Conservation (phyloP, 169 alveolate genomes). For the Sarcocystis neurona region DNA sequence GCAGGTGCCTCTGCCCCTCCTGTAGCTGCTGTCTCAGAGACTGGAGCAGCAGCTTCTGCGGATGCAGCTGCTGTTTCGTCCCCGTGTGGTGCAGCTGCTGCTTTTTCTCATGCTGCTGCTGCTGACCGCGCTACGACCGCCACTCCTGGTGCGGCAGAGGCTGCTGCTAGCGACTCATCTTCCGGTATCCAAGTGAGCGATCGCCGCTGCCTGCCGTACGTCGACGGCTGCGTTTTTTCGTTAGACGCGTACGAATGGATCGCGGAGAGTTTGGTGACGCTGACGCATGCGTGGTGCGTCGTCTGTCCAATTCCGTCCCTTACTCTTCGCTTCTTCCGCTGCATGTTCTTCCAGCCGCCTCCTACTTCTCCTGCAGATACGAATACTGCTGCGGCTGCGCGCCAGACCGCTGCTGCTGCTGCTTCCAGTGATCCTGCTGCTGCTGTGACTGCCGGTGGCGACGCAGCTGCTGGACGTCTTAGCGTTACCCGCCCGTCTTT, state of each 20-base stretch:
- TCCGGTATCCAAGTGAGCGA: not conserved
- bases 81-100: not conserved
- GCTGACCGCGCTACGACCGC: not conserved
- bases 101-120: not conserved
- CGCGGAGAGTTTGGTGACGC: constrained; percentile 25
- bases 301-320: constrained; percentile 56
- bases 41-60: not conserved
- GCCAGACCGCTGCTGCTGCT: constrained; percentile 16
- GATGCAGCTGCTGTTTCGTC: not conserved
- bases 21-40: not conserved
- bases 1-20: not conserved
- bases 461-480: not conserved
- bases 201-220: constrained; percentile 31
- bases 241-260: constrained; percentile 47
- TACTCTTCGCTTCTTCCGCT: constrained; percentile 58
- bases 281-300: constrained; percentile 41
- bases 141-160: not conserved
- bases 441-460: not conserved
- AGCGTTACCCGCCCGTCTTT: not conserved
- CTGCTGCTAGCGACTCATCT: constrained; percentile 31
- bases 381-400: constrained; percentile 34
- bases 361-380: too few relatives aligned
- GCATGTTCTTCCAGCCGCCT: too few relatives aligned
- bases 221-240: constrained; percentile 60
- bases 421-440: not conserved